Evolutionary conservation across 352 stramenopile genomes (phyloP), one percentile per base, ranked within the genome.

Genomic region (Phytophthora quininea): DNA sequence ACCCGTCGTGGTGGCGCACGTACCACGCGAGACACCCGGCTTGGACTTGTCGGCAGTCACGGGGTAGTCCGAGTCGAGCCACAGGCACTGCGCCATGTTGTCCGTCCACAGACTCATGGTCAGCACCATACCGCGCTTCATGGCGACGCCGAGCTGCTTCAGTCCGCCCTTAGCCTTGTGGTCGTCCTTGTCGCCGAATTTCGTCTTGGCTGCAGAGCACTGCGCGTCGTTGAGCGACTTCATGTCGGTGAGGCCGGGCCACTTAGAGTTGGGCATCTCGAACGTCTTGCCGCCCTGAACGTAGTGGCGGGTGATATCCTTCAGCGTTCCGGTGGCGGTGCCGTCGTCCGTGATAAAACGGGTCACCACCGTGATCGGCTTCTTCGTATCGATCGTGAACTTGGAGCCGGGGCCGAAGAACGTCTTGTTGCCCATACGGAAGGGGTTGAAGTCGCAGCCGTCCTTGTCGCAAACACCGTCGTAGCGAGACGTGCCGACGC

Each of bases 101-200:
- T 92, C 84, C 0, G 74, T 76, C 84, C 84, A 92, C 33, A 90
- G 58, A 58, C 82, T 91, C 64, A 92, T 88, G 10, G 80, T 77
- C 38, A 91, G 63, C 31, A 90, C 80, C 62, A 92, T 71, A 24
- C 82, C 84, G 27, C 69, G 68, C 45, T 73, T 62, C 54, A 92
- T 74, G 12, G 77, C 70, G 1, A 75, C 56, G 4, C 82, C 78
- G 52, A 92, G 73, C 31, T 77, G 57, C 37, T 48, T 60, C 4
- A 92, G 59, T 30, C 65, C 59, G 2, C 64, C 64, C 56, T 66
- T 77, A 0, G 31, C 19, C 19, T 67, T 67, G 71, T 84, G 88
- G 10, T 80, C 75, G 67, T 89, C 77, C 43, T 81, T 71, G 64
- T 92, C 82, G 35, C 43, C 43, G 15, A 49, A 49, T 27, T 49